A percentile compares a stretch with the other conserved stretches of the same genome.
These are phyloP conservation scores for Astragalus membranaceus DNA, from an alignment of 306 rosid species.

Conservation along the genomic window DNA sequence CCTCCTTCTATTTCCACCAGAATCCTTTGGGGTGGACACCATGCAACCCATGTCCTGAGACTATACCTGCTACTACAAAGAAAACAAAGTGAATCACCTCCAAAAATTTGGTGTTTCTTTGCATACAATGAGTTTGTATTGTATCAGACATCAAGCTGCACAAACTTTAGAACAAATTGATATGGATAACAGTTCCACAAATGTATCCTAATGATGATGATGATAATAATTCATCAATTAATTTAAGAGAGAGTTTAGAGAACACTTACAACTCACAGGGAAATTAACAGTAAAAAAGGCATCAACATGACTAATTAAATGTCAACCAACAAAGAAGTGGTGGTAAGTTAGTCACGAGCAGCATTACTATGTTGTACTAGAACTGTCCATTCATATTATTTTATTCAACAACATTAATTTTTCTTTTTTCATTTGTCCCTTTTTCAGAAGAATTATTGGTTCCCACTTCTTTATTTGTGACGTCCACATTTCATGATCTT, in stretches of 20 bases:
- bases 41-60: constrained; percentile 81
- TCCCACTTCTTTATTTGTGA: background rate
- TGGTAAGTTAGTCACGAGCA: constrained; percentile 69
- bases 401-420: background rate
- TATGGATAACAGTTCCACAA: constrained; percentile 16
- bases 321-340: constrained; percentile 73
- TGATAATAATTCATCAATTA: constrained; percentile 13
- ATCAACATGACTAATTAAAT: constrained; percentile 41
- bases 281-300: constrained; percentile 31
- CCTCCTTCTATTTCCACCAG: constrained; percentile 78
- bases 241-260: constrained; percentile 17
- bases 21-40: constrained; percentile 68
- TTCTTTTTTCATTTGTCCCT: background rate
- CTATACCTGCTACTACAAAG: constrained; percentile 44
- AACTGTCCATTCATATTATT: constrained; percentile 40
- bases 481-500: constrained; percentile 16
- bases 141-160: constrained; percentile 25
- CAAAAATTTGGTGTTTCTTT: constrained; percentile 9
- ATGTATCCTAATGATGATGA: constrained; percentile 14
- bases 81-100: constrained; percentile 29
- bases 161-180: constrained; percentile 14
- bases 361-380: constrained; percentile 31
- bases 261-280: constrained; percentile 21
- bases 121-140: background rate
- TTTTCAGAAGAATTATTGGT: constrained; percentile 13